Base-by-base conservation (phyloP, 352 stramenopile species). In the Globisporangium spinosum region DNA sequence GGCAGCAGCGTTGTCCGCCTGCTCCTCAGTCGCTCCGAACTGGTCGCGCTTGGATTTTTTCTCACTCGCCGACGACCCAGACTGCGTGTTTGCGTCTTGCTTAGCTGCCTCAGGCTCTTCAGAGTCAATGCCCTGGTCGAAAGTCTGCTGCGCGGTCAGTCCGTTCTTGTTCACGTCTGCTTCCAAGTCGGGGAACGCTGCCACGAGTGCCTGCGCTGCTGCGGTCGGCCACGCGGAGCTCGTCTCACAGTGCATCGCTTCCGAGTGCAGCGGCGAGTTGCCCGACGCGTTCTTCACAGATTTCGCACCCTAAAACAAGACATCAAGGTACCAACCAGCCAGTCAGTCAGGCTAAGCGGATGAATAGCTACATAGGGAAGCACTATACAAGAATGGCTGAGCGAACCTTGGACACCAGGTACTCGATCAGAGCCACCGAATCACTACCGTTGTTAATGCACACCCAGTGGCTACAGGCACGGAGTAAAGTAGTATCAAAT, bases 221-320 rank as follows among this genome's bases (percentile, higher is more conserved):
- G 71, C 68, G 3, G 76, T 90, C 0, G 85, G 85, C 83, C 85
- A 93, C 23, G 74, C 73, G 13, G 73, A 64, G 47, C 68, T 79
- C 2, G 77, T 62, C 17, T 92, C 82, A 62, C 83, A 90, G 56
- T 91, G 86, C 76, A 90, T 87, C n/a, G 83, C 83, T 65, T 94
- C 83, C 6, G 83, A 82, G 63, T 92, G 86, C 65, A 94, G 59
- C 20, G 86, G 82, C 1, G 80, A 87, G 68, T 88, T 89, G 40
- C 82, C 83, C 10, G 74, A 68, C 1, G 35, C 58, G 58, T 94
- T 94, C 62, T 83, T 82, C 3, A 83, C 35, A 25, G 82, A 73
- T 58, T 89, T 90, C 2, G 82, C 80, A 40, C 83, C 82, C 83
- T 93, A 32, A 8, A 20, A 22, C 4, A n/a, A n/a, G 3, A 45